phyloP scores from a whole-genome alignment of 1,284 basidiomycete genomes.

The Marasmius tenuissimus region DNA sequence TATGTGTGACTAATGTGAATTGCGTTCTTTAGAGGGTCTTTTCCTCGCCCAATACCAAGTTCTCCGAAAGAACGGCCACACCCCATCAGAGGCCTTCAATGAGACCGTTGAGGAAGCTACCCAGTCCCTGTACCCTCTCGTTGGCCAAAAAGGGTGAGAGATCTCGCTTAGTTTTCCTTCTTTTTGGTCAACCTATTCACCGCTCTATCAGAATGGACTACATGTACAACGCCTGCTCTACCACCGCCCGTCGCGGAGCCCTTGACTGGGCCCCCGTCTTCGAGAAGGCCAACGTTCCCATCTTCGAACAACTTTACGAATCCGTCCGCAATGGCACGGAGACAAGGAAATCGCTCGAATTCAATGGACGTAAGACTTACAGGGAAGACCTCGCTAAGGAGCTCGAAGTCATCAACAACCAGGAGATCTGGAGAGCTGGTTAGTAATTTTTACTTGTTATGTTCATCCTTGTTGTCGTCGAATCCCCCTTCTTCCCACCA shows the following conservation, averaged over 20 bases:
- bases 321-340: conserved; percentile 94
- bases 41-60: conserved; percentile 99
- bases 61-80: conserved; percentile 97
- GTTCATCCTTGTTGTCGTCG: background rate
- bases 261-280: conserved; percentile 99
- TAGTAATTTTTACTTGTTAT: conserved; percentile 30
- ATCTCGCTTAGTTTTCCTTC: background rate
- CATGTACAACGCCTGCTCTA: conserved; percentile 99
- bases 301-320: conserved; percentile 95
- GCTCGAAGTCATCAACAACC: conserved; percentile 92
- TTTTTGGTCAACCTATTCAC: conserved; percentile 1
- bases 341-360: conserved; percentile 96
- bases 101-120: conserved; percentile 99
- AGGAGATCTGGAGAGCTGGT: conserved; percentile 98
- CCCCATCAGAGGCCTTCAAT: conserved; percentile 98
- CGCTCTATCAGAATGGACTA: conserved; percentile 86
- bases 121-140: conserved; percentile 96
- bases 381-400: conserved; percentile 93
- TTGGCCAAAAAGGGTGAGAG: conserved; percentile 87
- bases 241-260: conserved; percentile 96
- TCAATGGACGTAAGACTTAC: conserved; percentile 92
- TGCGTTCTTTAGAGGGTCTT: conserved; percentile 74
- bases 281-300: conserved; percentile 89
- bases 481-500: background rate
- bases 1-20: conserved; percentile 17